Conservation (phyloP, 345 rosid species). For the Crucihimalaya himalaica region DNA sequence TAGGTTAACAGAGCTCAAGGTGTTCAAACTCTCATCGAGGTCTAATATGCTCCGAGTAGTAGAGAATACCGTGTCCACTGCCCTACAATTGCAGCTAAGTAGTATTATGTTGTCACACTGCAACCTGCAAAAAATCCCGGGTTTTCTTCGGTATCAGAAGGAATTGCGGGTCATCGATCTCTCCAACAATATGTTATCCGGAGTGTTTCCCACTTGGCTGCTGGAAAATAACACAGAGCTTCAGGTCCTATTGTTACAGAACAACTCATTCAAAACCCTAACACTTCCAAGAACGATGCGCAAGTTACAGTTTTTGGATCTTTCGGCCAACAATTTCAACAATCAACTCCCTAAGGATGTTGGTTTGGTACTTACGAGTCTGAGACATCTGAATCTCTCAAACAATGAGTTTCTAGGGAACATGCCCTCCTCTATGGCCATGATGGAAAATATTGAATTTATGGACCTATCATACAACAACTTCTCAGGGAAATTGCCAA, state of each 20-base stretch:
- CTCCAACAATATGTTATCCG: constrained; percentile 20
- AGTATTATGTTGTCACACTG: constrained; percentile 9
- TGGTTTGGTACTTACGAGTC: constrained; percentile 14
- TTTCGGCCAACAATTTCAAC: constrained; percentile 17
- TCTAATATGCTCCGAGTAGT: constrained; percentile 9
- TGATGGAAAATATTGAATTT: constrained; percentile 22
- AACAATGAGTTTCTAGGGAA: constrained; percentile 33
- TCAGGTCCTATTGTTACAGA: constrained; percentile 9
- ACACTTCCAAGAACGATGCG: constrained; percentile 3
- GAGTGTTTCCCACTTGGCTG: constrained; percentile 32
- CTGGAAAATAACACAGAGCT: constrained; percentile 31
- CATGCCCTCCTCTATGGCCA: constrained; percentile 24
- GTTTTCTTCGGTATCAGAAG: constrained; percentile 22
- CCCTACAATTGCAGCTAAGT: constrained; percentile 16
- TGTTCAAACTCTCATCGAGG: constrained; percentile 26
- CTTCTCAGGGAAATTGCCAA: constrained; percentile 31
- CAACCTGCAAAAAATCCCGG: constrained; percentile 1
- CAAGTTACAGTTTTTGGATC: constrained; percentile 11
- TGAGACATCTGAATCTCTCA: constrained; percentile 28
- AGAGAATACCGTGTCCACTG: background rate
- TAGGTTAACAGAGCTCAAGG: constrained; percentile 19
- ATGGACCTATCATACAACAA: constrained; percentile 37
- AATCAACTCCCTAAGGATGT: constrained; percentile 5
- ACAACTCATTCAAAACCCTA: constrained; percentile 17
- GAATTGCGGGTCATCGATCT: constrained; percentile 7